Percentiles rank a stretch among this genome's conserved stretches.
Conservation (phyloP, 805 yeast genomes). For the Zygotorulaspora danielsina region DNA sequence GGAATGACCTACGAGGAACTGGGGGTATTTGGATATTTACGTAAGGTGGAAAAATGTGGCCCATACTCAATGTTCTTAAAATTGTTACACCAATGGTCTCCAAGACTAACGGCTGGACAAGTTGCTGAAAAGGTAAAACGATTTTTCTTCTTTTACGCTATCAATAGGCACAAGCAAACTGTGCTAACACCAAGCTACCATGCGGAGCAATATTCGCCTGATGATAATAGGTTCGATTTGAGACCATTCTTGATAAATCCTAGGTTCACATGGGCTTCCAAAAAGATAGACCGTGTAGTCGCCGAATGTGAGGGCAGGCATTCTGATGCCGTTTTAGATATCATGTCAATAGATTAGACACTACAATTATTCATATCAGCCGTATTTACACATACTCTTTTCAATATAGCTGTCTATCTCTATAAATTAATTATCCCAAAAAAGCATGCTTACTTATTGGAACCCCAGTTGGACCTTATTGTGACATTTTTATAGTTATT, state of each 20-base stretch:
- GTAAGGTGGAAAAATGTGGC: conserved; percentile 93
- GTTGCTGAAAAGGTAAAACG: conserved; percentile 89
- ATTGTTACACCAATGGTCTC: conserved; percentile 88
- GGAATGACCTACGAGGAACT: conserved; percentile 96
- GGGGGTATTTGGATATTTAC: conserved; percentile 80
- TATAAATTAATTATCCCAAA: neutral
- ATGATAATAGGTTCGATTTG: conserved; percentile 92
- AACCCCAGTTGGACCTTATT: conserved; percentile 42
- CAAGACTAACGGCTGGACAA: conserved; percentile 72
- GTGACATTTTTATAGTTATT: conserved; percentile 36
- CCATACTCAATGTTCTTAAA: conserved; percentile 93
- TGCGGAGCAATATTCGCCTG: conserved; percentile 97
- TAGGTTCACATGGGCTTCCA: conserved; percentile 81
- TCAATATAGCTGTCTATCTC: too few species aligned
- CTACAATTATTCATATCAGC: too few species aligned
- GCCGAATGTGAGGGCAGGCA: conserved; percentile 45
- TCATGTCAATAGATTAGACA: conserved; percentile 32
- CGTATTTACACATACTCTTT: too few species aligned
- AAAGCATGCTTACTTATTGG: conserved; percentile 4
- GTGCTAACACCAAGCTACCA: conserved; percentile 96
- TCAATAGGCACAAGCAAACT: conserved; percentile 95
- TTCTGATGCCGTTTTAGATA: conserved; percentile 19
- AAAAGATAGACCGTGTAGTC: conserved; percentile 79
- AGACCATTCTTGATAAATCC: conserved; percentile 95
- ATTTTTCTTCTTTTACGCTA: conserved; percentile 89